Conservation (phyloP, 2,329 filamentous ascomycete genomes). For the Neophaeococcomyces mojaviensis region DNA sequence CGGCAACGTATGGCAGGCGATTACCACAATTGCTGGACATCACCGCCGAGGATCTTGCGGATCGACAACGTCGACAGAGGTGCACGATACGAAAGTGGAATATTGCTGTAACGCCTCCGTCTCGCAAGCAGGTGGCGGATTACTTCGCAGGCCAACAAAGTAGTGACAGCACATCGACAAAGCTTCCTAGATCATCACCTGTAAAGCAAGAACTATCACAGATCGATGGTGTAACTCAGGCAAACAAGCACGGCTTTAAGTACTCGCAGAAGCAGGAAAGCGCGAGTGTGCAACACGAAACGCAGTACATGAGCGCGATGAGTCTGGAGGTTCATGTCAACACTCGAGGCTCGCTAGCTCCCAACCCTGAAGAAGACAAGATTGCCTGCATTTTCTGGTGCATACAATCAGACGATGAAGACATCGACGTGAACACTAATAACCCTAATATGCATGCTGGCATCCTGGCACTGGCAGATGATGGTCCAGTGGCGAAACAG, state of each 20-base stretch:
- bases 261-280: conserved; percentile 70
- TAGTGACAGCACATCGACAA: not conserved
- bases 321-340: conserved; percentile 90
- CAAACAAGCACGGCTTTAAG: conserved; percentile 73
- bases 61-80: conserved; percentile 45
- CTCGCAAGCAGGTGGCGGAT: conserved; percentile 56
- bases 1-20: conserved; percentile 50
- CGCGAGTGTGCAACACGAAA: conserved; percentile 72
- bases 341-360: conserved; percentile 68
- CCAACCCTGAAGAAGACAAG: conserved; percentile 85
- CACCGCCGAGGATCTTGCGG: conserved; percentile 42
- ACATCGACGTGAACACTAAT: conserved; percentile 34
- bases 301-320: conserved; percentile 94
- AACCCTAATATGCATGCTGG: conserved; percentile 54
- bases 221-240: conserved; percentile 81
- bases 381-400: conserved; percentile 87
- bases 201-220: conserved; percentile 54
- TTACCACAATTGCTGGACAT: conserved; percentile 43
- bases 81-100: conserved; percentile 71
- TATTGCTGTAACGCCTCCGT: conserved; percentile 63
- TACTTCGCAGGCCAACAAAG: conserved; percentile 52
- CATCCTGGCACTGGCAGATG: conserved; percentile 62
- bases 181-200: conserved; percentile 10
- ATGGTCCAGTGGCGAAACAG: conserved; percentile 50
- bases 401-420: conserved; percentile 62